These are phyloP conservation scores for Pseudonectria buxi DNA, from an alignment of 2,329 filamentous ascomycete genomes.

Conservation along the genomic window DNA sequence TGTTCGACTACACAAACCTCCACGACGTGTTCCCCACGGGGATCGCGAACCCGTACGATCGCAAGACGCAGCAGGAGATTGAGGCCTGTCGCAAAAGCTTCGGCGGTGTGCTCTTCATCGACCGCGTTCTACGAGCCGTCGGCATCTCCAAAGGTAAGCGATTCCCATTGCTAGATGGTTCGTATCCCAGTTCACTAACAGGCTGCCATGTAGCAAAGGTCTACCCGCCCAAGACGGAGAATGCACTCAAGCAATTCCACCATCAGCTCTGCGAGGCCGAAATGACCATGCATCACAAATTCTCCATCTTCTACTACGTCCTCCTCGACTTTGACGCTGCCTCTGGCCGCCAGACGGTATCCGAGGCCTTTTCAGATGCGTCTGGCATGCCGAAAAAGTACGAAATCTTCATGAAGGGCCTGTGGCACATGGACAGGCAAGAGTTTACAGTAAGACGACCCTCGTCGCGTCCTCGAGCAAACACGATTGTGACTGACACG, in stretches of 20 bases:
- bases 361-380: slow-evolving; percentile 51
- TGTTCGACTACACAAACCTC: slow-evolving; percentile 62
- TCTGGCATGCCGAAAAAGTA: slow-evolving; percentile 69
- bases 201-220: slow-evolving; percentile 42
- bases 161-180: accelerated
- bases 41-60: slow-evolving; percentile 55
- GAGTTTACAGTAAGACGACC: slow-evolving; percentile 51
- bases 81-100: slow-evolving; percentile 59
- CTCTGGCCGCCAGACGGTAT: slow-evolving; percentile 42
- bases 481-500: slow-evolving; percentile 1
- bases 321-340: slow-evolving; percentile 64
- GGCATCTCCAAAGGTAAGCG: slow-evolving; percentile 60
- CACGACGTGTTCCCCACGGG: slow-evolving; percentile 60
- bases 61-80: slow-evolving; percentile 55
- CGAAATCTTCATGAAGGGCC: slow-evolving; percentile 70
- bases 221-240: slow-evolving; percentile 69
- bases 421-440: slow-evolving; percentile 72
- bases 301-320: slow-evolving; percentile 77
- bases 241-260: slow-evolving; percentile 62
- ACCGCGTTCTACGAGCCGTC: slow-evolving; percentile 65
- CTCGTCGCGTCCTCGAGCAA: background rate
- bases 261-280: slow-evolving; percentile 58
- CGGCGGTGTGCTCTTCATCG: slow-evolving; percentile 69
- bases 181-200: slow-evolving; percentile 1
- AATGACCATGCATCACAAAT: slow-evolving; percentile 68